Percentiles rank a stretch among this genome's conserved stretches.
Evolutionary conservation across 1,139 yeast species (phyloP).

Genomic region (Geotrichum phurueaensis): DNA sequence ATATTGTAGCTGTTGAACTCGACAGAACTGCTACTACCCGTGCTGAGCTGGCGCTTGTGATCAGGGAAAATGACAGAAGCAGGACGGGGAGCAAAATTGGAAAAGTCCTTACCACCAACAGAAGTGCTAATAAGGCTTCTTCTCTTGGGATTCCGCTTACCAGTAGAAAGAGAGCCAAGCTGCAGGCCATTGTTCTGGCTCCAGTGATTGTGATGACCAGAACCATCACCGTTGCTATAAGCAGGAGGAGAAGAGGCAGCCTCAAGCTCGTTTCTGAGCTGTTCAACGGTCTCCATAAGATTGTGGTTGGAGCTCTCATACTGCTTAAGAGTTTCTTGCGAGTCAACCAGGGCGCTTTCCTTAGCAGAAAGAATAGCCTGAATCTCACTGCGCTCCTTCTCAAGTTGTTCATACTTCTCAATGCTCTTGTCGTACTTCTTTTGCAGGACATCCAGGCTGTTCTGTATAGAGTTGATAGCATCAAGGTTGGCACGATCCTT

Average conservation of each 20-base stretch:
- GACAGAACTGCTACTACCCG: conserved; percentile 26
- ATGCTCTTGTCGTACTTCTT: conserved; percentile 58
- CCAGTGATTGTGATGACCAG: conserved; percentile 7
- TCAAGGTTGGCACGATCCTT: conserved; percentile 52
- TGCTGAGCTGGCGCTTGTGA: conserved; percentile 26
- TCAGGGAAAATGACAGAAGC: conserved; percentile 29
- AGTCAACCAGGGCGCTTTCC: conserved; percentile 48
- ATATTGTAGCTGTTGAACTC: conserved; percentile 31
- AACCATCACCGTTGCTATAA: conserved; percentile 4
- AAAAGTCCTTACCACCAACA: conserved; percentile 22
- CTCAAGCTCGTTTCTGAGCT: conserved; percentile 60
- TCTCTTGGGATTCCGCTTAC: conserved; percentile 32
- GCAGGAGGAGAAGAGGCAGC: conserved; percentile 29
- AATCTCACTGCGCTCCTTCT: conserved; percentile 58
- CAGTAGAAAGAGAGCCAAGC: conserved; percentile 16
- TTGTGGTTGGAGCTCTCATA: conserved; percentile 31
- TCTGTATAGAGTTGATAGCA: conserved; percentile 42
- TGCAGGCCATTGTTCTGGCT: conserved; percentile 5
- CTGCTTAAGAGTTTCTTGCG: conserved; percentile 30
- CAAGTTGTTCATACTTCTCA: conserved; percentile 55
- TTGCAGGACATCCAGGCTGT: conserved; percentile 47
- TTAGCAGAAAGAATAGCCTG: conserved; percentile 52
- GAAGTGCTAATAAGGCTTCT: conserved; percentile 28
- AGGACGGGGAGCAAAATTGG: conserved; percentile 34
- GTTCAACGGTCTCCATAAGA: conserved; percentile 60